These are phyloP conservation scores for Batkoa obscura DNA, from an alignment of 371 early-diverging fungal genomes.

Conservation along the genomic window DNA sequence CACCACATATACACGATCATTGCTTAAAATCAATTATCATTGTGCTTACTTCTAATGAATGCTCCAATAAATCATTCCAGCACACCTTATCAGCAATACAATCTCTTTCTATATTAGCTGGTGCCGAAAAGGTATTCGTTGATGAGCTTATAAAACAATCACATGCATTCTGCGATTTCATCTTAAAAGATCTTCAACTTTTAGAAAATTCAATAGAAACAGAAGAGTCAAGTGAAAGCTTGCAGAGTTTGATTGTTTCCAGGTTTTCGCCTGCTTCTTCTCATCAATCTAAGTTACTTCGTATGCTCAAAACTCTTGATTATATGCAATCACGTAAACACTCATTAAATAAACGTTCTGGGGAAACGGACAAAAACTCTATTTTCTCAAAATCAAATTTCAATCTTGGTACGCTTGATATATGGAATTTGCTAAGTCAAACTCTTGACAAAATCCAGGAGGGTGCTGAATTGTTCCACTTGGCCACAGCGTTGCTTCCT, in stretches of 20 bases:
- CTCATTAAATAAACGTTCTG: not conserved
- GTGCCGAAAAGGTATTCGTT: conserved; percentile 53
- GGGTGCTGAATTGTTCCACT: conserved; percentile 59
- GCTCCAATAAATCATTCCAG: conserved; percentile 86
- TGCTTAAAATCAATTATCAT: conserved; percentile 67
- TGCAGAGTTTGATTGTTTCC: conserved; percentile 35
- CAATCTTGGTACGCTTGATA: conserved; percentile 36
- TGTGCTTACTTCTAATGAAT: conserved; percentile 75
- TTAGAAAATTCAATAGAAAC: conserved; percentile 34
- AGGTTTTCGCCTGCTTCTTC: conserved; percentile 72
- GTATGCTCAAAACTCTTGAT: conserved; percentile 87
- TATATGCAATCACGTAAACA: conserved; percentile 37
- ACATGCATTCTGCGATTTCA: conserved; percentile 40
- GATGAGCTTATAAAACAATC: conserved; percentile 51
- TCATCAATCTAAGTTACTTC: conserved; percentile 74
- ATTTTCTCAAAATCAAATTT: conserved; percentile 38
- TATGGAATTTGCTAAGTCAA: conserved; percentile 68
- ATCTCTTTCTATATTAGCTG: conserved; percentile 50
- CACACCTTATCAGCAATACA: conserved; percentile 76
- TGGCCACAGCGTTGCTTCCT: conserved; percentile 84
- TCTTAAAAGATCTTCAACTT: conserved; percentile 42
- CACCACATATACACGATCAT: conserved; percentile 49
- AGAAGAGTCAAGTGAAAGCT: conserved; percentile 6
- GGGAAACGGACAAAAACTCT: conserved; percentile 21
- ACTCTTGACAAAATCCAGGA: conserved; percentile 53